Base-by-base conservation (phyloP, 2,329 filamentous ascomycete species). In the Teratosphaeriaceae sp. region DNA sequence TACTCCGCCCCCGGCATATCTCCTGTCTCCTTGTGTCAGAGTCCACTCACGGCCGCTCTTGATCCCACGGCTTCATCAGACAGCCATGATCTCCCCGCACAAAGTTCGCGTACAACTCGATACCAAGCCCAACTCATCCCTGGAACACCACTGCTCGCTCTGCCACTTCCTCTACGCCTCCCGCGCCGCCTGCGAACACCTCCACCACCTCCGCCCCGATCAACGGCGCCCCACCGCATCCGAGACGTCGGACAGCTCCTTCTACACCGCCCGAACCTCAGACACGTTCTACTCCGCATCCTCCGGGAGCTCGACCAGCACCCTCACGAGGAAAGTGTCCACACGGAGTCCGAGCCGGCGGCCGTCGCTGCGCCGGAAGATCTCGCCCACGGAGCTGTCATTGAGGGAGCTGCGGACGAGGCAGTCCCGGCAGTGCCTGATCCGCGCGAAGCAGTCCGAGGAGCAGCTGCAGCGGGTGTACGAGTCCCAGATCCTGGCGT, bases 401-500 rank as follows among this genome's bases (percentile, higher is more conserved):
- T 43, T 63, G 20, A 54, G 60, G 22, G 58, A 62, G 11, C 46
- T 62, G 16, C 43, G 58, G n/a, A 40, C 40, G 19, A 30, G 47
- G 35, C 55, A 58, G 23, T 42, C 40, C 21, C 29, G 22, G 13
- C 38, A 46, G 12, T 30, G 40, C 12, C 38, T 40, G 12, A 26
- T 56, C 1, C 48, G 48, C 2, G 44, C 54, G 8, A 49, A 52
- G 39, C 43, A 57, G 19, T 62, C 59, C 2, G 60, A 62, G 20
- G 57, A 56, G 40, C 43, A 46, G 29, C 44, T 63, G 22, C 53
- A 57, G 30, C 45, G 41, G 7, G 42, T 59, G 15, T 63, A 63
- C 36, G 60, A 63, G 44, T 42, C 47, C 16, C 59, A 61, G 43
- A 60, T 59, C 9, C 29, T 55, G n/a, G 50, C 54, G 2, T 62